Conservation (phyloP, 192 early-diverging fungal species). For the Powellomyces hirtus region DNA sequence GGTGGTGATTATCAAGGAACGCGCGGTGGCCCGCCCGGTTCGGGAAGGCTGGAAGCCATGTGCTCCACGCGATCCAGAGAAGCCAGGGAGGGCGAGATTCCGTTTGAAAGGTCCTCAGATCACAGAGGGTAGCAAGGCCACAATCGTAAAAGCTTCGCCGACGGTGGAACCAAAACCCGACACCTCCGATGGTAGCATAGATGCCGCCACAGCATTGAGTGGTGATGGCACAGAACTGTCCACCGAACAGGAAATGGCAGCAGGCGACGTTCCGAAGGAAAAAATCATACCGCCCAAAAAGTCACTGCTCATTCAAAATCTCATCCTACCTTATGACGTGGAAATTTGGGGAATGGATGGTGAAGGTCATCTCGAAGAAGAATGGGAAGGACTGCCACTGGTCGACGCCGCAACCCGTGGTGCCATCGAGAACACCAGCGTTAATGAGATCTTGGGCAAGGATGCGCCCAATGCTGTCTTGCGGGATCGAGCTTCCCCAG, state of each 20-base stretch:
- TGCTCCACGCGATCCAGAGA: constrained; percentile 9
- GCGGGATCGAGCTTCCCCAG: neutral
- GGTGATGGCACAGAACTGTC: too few relatives aligned
- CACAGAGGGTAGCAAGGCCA: too few relatives aligned
- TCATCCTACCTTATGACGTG: neutral
- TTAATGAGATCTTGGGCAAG: neutral
- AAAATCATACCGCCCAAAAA: too few relatives aligned
- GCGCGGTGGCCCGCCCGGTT: constrained; percentile 6
- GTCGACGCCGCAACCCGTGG: neutral
- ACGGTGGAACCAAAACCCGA: too few relatives aligned
- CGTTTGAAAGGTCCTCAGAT: neutral
- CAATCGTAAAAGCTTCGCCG: too few relatives aligned
- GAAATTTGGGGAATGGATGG: neutral
- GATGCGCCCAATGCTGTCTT: neutral
- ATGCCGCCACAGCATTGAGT: neutral
- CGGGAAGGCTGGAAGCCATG: constrained; percentile 15
- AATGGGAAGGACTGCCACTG: neutral
- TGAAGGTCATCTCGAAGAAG: neutral
- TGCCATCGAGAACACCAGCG: neutral
- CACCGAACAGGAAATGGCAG: too few relatives aligned
- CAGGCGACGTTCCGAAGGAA: too few relatives aligned
- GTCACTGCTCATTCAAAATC: neutral
- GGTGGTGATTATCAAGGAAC: constrained; percentile 12
- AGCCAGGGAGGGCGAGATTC: neutral
- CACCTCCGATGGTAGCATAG: neutral